Conservation (phyloP, 2,329 filamentous ascomycete genomes). For the Metarhizium anisopliae region DNA sequence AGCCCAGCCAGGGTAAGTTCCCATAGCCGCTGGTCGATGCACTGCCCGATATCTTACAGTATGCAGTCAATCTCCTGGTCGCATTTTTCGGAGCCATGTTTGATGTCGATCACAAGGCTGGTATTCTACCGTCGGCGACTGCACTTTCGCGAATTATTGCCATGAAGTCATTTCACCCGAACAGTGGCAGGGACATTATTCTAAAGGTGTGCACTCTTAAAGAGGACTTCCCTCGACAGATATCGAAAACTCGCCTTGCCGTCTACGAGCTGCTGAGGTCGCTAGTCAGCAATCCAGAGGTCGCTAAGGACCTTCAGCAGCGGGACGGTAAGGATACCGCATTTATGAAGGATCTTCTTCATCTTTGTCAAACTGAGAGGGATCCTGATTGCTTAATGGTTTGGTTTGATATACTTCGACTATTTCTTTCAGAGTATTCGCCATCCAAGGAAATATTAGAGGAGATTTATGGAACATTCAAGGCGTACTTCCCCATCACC, state of each 20-base stretch:
- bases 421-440: conserved; percentile 35
- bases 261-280: conserved; percentile 40
- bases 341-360: conserved; percentile 41
- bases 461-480: conserved; percentile 45
- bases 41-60: not conserved
- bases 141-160: conserved; percentile 39
- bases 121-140: conserved; percentile 43
- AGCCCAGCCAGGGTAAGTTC: conserved; percentile 37
- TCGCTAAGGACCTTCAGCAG: conserved; percentile 35
- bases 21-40: not conserved
- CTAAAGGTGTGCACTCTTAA: conserved; percentile 39
- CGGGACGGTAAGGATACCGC: conserved; percentile 31
- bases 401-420: conserved; percentile 44
- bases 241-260: conserved; percentile 40
- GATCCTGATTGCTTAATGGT: conserved; percentile 47
- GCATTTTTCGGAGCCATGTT: conserved; percentile 51
- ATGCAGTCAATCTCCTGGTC: conserved; percentile 35
- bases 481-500: conserved; percentile 53
- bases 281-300: conserved; percentile 33
- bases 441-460: conserved; percentile 36
- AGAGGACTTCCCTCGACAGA: conserved; percentile 48
- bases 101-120: conserved; percentile 50
- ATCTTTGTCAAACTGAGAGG: conserved; percentile 44
- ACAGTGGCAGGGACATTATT: conserved; percentile 39
- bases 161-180: conserved; percentile 43